phyloP scores from a whole-genome alignment of 2,329 filamentous ascomycete species.

The Venturia effusa region DNA sequence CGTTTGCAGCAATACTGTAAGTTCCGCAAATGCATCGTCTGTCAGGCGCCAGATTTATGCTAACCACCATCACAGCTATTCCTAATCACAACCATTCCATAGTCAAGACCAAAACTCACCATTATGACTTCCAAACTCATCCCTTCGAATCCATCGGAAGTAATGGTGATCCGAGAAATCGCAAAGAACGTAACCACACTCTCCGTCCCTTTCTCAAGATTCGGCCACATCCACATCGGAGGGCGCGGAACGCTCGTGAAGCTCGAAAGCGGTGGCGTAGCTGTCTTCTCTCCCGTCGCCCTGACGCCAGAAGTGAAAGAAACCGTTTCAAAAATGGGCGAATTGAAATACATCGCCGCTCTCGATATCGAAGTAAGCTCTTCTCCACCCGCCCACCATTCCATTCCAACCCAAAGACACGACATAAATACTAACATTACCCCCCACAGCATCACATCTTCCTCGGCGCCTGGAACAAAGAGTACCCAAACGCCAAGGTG shows the following conservation, averaged over 20 bases:
- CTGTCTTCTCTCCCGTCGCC: slow-evolving; percentile 84
- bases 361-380: slow-evolving; percentile 59
- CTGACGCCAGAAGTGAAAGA: slow-evolving; percentile 67
- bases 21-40: not conserved
- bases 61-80: not conserved
- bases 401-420: not conserved
- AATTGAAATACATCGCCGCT: slow-evolving; percentile 75
- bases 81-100: not conserved
- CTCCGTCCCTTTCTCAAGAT: slow-evolving; percentile 74
- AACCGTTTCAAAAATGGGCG: slow-evolving; percentile 45
- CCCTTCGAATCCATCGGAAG: slow-evolving; percentile 58
- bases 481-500: slow-evolving; percentile 67
- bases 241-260: slow-evolving; percentile 78
- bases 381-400: not conserved
- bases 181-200: slow-evolving; percentile 69
- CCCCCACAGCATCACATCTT: slow-evolving; percentile 69
- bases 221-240: slow-evolving; percentile 70
- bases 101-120: not conserved
- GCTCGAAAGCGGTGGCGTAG: slow-evolving; percentile 64
- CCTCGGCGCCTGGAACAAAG: slow-evolving; percentile 70
- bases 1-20: not conserved
- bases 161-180: slow-evolving; percentile 84
- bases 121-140: slow-evolving; percentile 20
- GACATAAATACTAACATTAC: not conserved
- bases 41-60: not conserved